A percentile compares a stretch with the other conserved stretches of the same genome.
phyloP scores from a whole-genome alignment of 2,329 filamentous ascomycete species.

The Arthroderma uncinatum region DNA sequence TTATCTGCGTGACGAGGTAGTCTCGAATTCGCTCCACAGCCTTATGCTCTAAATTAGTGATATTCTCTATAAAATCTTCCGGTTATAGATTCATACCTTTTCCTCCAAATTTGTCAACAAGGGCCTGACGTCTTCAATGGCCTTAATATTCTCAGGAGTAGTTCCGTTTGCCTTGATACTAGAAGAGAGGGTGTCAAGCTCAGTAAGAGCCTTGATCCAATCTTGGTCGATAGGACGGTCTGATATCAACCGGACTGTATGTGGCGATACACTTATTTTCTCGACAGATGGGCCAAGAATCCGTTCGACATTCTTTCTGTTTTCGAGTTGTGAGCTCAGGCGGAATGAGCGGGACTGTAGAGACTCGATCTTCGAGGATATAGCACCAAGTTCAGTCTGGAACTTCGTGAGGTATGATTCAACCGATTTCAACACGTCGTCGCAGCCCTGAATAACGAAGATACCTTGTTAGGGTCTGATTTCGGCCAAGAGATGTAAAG shows the following conservation, averaged over 20 bases:
- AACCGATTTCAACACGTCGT: slow-evolving; percentile 85
- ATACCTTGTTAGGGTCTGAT: neutral
- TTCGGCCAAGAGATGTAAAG: neutral
- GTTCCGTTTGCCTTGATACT: slow-evolving; percentile 58
- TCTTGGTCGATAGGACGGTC: slow-evolving; percentile 82
- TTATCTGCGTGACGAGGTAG: slow-evolving; percentile 88
- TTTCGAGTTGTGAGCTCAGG: slow-evolving; percentile 74
- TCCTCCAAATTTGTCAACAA: slow-evolving; percentile 72
- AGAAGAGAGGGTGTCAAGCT: slow-evolving; percentile 67
- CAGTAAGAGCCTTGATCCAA: slow-evolving; percentile 72
- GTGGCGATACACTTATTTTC: slow-evolving; percentile 77
- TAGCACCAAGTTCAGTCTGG: slow-evolving; percentile 79
- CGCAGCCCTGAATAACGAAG: slow-evolving; percentile 50
- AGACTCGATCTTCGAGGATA: slow-evolving; percentile 91
- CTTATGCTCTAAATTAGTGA: slow-evolving; percentile 28
- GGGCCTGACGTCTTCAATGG: slow-evolving; percentile 71
- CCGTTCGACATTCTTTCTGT: slow-evolving; percentile 80
- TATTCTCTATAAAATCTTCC: neutral
- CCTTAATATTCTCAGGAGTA: slow-evolving; percentile 56
- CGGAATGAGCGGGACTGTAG: slow-evolving; percentile 76
- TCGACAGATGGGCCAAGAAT: slow-evolving; percentile 80
- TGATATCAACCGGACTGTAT: slow-evolving; percentile 70
- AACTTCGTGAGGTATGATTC: slow-evolving; percentile 88
- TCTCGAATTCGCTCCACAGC: slow-evolving; percentile 91
- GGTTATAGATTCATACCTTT: slow-evolving; percentile 46